Evolutionary conservation across 2,329 filamentous ascomycete genomes (phyloP).

Genomic region (Fusarium guadeloupense): DNA sequence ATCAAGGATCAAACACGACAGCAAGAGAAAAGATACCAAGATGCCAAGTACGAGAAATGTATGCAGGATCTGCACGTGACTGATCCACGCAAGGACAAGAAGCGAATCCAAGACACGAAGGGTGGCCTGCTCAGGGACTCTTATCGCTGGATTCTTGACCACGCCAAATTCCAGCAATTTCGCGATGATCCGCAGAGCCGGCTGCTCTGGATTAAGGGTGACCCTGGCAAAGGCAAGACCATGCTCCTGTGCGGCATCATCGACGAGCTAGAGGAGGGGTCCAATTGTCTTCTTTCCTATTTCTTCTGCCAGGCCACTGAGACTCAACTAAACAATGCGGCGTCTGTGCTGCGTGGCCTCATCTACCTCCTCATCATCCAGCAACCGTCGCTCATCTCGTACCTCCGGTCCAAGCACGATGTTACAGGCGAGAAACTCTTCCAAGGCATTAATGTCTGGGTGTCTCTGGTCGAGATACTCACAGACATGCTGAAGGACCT

Average conservation of each 20-base stretch:
- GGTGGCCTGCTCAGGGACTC: constrained; percentile 47
- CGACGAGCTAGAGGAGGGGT: constrained; percentile 40
- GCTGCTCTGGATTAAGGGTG: constrained; percentile 52
- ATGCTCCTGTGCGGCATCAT: constrained; percentile 54
- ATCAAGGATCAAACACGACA: background rate
- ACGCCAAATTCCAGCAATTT: constrained; percentile 34
- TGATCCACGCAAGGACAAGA: constrained; percentile 48
- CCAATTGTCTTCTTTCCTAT: constrained; percentile 41
- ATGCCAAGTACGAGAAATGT: constrained; percentile 8
- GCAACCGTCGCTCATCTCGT: constrained; percentile 47
- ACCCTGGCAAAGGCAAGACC: constrained; percentile 56
- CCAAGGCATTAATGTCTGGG: constrained; percentile 51
- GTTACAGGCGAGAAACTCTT: constrained; percentile 46
- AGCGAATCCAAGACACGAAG: constrained; percentile 48
- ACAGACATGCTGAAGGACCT: constrained; percentile 51
- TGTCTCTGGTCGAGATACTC: constrained; percentile 47
- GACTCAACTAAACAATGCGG: constrained; percentile 50
- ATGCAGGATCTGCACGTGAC: constrained; percentile 43
- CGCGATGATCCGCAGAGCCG: constrained; percentile 6
- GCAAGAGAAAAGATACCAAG: too few species aligned
- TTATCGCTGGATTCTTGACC: constrained; percentile 50
- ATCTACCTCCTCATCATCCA: constrained; percentile 52
- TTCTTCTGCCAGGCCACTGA: constrained; percentile 58
- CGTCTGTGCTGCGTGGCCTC: constrained; percentile 54
- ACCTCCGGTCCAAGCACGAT: constrained; percentile 48